A percentile compares a stretch with the other conserved stretches of the same genome.
phyloP scores from a whole-genome alignment of 768 basidiomycete genomes.

The Tephrocybe sp. region DNA sequence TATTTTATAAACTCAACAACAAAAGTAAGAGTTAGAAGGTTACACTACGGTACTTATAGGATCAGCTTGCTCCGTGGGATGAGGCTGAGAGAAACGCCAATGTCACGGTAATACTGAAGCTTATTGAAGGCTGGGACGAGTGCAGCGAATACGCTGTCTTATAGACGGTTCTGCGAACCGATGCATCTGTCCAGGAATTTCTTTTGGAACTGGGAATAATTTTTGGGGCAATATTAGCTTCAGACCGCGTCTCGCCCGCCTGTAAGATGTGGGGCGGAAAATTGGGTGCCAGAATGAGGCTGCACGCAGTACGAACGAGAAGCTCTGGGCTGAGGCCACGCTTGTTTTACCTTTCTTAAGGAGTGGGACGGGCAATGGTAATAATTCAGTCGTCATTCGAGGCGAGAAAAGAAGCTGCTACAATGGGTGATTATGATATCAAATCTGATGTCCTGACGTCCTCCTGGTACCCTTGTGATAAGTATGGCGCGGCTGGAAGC shows the following conservation, averaged over 20 bases:
- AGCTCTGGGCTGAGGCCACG: neutral
- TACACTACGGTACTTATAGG: too few species aligned
- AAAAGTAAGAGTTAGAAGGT: too few species aligned
- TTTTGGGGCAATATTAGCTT: neutral
- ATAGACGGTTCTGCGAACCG: neutral
- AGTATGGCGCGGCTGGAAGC: neutral
- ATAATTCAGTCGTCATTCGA: neutral
- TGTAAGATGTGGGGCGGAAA: neutral
- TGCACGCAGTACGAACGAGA: neutral
- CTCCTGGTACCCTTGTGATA: too few species aligned
- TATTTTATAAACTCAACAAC: too few species aligned
- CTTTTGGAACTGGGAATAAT: slow-evolving; percentile 3
- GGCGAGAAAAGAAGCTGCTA: slow-evolving; percentile 3
- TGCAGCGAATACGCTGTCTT: neutral
- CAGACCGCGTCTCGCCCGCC: neutral
- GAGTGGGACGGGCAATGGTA: too few species aligned
- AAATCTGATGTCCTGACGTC: neutral
- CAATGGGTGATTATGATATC: neutral
- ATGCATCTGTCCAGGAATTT: neutral
- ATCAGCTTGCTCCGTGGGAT: too few species aligned
- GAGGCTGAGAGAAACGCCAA: too few species aligned
- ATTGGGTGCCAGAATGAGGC: neutral
- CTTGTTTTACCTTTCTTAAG: neutral
- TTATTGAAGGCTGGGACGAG: too few species aligned
- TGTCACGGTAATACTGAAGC: too few species aligned